A percentile compares a stretch with the other conserved stretches of the same genome.
These are phyloP conservation scores for Potentilla sterilis DNA, from an alignment of 306 rosid species.

Conservation along the genomic window DNA sequence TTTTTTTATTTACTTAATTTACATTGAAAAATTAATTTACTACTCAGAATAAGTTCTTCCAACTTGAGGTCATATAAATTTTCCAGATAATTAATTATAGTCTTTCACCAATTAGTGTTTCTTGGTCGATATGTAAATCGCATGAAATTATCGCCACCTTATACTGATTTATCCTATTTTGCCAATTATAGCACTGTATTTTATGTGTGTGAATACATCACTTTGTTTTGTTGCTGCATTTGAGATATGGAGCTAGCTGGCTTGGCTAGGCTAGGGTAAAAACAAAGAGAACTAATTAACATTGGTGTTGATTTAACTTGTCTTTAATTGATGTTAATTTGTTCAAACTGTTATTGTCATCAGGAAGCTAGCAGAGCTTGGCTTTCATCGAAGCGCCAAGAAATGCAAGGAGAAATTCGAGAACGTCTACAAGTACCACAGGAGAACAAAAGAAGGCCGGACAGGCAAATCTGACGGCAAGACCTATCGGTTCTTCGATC, in stretches of 20 bases:
- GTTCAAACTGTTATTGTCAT: slow-evolving; percentile 5
- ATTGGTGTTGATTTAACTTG: not conserved
- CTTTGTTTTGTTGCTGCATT: slow-evolving; percentile 41
- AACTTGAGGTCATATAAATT: not conserved
- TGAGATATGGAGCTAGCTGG: slow-evolving; percentile 10
- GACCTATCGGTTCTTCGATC: slow-evolving; percentile 77
- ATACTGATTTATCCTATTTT: slow-evolving; percentile 5
- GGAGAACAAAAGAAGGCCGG: slow-evolving; percentile 83
- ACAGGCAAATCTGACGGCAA: slow-evolving; percentile 88
- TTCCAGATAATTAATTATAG: not conserved
- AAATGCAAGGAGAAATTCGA: slow-evolving; percentile 97
- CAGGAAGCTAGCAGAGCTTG: slow-evolving; percentile 91
- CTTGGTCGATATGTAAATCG: not conserved
- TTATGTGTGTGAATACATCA: slow-evolving; percentile 4
- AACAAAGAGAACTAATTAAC: slow-evolving; percentile 10
- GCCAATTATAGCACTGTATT: slow-evolving; percentile 2
- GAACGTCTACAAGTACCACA: slow-evolving; percentile 93
- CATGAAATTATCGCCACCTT: not conserved
- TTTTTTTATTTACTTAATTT: not conserved
- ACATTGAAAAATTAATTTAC: no score
- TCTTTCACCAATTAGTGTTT: slow-evolving; percentile 18
- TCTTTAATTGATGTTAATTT: not conserved
- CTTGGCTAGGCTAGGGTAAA: slow-evolving; percentile 15
- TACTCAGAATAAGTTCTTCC: slow-evolving; percentile 13
- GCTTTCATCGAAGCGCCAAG: slow-evolving; percentile 79